phyloP scores from a whole-genome alignment of 176 grass and related monocot species.

The Zea luxurians region DNA sequence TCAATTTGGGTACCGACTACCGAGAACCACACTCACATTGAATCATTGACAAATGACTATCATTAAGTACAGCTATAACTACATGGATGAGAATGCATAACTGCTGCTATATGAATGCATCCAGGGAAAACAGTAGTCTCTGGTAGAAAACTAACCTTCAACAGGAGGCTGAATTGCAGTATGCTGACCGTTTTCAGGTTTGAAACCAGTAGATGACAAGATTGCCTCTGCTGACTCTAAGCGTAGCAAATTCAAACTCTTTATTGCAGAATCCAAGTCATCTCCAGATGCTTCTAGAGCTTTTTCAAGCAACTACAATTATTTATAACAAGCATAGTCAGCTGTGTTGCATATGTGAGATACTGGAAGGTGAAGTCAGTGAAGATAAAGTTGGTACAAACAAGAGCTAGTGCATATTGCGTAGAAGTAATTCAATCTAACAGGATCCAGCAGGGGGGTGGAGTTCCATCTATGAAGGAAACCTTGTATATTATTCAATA shows the following conservation, averaged over 20 bases:
- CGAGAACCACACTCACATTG: not conserved
- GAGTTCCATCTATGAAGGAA: not conserved
- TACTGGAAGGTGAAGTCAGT: not conserved
- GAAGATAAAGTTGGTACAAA: not conserved
- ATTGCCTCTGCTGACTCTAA: conserved; percentile 50
- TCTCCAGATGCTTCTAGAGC: conserved; percentile 78
- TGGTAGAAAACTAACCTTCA: conserved; percentile 46
- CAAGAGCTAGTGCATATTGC: not conserved
- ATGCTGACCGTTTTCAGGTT: conserved; percentile 44
- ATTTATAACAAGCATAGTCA: conserved; percentile 28
- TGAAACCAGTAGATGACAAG: conserved; percentile 39
- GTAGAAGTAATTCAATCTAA: not conserved
- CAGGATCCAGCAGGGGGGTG: not conserved
- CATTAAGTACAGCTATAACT: not conserved
- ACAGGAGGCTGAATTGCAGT: conserved; percentile 22
- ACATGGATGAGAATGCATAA: not conserved
- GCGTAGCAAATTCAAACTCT: conserved; percentile 66
- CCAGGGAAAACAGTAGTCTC: not conserved
- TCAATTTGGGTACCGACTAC: not conserved
- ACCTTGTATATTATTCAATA: not conserved
- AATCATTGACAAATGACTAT: not conserved
- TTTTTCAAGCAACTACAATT: conserved; percentile 78
- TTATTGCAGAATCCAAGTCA: conserved; percentile 84
- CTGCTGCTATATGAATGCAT: not conserved
- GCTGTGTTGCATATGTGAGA: not conserved